Evolutionary conservation across 495 filamentous ascomycete species (phyloP).

Genomic region (Xylaria bambusicola): DNA sequence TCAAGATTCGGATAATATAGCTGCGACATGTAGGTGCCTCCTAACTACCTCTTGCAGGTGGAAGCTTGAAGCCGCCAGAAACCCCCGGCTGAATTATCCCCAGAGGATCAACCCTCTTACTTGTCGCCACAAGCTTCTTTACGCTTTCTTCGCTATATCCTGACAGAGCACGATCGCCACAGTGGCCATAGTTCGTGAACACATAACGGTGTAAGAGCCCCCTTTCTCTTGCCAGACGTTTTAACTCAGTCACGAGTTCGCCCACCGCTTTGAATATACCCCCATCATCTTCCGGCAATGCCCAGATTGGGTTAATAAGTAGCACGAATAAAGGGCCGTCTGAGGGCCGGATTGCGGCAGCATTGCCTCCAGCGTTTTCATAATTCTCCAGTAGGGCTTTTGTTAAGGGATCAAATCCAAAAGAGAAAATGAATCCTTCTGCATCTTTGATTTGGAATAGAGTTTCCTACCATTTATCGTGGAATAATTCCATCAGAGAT

Average conservation of each 20-base stretch:
- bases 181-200: slow-evolving; percentile 45
- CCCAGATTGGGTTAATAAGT: slow-evolving; percentile 23
- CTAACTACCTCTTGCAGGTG: too few species aligned
- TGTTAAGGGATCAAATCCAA: slow-evolving; percentile 36
- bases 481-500: slow-evolving; percentile 16
- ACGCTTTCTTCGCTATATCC: slow-evolving; percentile 51
- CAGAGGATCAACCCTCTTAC: slow-evolving; percentile 50
- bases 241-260: slow-evolving; percentile 2
- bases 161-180: slow-evolving; percentile 42
- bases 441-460: slow-evolving; percentile 11
- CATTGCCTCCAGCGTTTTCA: slow-evolving; percentile 31
- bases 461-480: slow-evolving; percentile 18
- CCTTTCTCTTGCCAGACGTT: slow-evolving; percentile 18
- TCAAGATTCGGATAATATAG: too few species aligned
- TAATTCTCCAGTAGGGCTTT: slow-evolving; percentile 21
- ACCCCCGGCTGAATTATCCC: slow-evolving; percentile 48
- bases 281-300: slow-evolving; percentile 11
- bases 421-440: slow-evolving; percentile 14
- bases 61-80: slow-evolving; percentile 31
- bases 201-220: slow-evolving; percentile 30
- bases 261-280: slow-evolving; percentile 17
- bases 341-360: slow-evolving; percentile 27
- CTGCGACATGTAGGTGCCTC: too few species aligned
- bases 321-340: slow-evolving; percentile 25
- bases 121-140: slow-evolving; percentile 36